A percentile compares a stretch with the other conserved stretches of the same genome.
These are phyloP conservation scores for Setomelanomma holmii DNA, from an alignment of 2,329 filamentous ascomycete species.

Conservation along the genomic window DNA sequence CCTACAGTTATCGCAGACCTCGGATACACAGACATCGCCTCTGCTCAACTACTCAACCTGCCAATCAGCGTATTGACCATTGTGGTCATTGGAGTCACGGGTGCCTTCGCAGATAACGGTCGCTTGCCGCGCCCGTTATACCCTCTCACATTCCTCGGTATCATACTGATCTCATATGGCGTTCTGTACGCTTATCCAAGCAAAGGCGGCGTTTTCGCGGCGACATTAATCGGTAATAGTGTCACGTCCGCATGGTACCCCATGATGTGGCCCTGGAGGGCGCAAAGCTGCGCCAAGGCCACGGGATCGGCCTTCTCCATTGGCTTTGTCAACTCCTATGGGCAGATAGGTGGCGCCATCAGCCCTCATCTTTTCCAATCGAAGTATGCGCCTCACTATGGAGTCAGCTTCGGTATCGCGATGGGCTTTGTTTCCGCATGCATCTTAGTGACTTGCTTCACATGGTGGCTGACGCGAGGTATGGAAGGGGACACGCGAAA, in stretches of 20 bases:
- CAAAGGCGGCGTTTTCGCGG: conserved; percentile 54
- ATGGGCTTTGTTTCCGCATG: conserved; percentile 51
- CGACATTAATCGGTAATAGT: conserved; percentile 20
- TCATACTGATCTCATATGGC: conserved; percentile 53
- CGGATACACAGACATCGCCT: conserved; percentile 20
- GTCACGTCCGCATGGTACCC: conserved; percentile 21
- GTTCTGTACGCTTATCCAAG: conserved; percentile 22
- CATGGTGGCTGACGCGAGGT: conserved; percentile 53
- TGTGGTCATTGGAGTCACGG: conserved; percentile 57
- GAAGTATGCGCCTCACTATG: conserved; percentile 52
- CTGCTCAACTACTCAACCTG: conserved; percentile 17
- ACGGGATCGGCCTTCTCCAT: conserved; percentile 56
- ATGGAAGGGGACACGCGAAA: conserved; percentile 48
- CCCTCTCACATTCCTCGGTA: conserved; percentile 52
- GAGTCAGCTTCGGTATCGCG: conserved; percentile 46
- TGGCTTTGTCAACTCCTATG: conserved; percentile 53
- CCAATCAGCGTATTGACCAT: conserved; percentile 41
- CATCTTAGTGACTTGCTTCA: conserved; percentile 47
- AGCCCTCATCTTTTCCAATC: conserved; percentile 55
- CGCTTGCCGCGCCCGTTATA: conserved; percentile 51
- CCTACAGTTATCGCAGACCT: conserved; percentile 34
- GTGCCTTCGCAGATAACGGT: conserved; percentile 29
- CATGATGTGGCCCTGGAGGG: conserved; percentile 52
- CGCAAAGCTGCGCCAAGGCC: conserved; percentile 37
- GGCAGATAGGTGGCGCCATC: conserved; percentile 55